Percentiles rank a stretch among this genome's conserved stretches.
These are phyloP conservation scores for Cucurbita ficifolia DNA, from an alignment of 306 rosid genomes.

Conservation along the genomic window DNA sequence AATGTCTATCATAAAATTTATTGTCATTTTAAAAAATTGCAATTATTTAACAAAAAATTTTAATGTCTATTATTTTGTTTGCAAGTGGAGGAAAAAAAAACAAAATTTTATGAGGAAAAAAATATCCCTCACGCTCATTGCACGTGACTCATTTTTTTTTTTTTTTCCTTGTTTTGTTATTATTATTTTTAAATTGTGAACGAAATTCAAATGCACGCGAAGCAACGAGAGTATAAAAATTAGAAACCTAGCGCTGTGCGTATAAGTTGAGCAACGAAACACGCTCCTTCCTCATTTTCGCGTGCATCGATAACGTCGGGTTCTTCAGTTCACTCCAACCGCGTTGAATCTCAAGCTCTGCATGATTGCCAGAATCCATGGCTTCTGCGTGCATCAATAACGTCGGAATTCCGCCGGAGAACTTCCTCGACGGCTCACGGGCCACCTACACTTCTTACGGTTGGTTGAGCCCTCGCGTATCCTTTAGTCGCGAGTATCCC, in stretches of 20 bases:
- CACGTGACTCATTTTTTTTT: no score
- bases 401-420: slow-evolving; percentile 52
- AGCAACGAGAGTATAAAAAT: no score
- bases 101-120: no score
- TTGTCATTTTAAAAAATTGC: no score
- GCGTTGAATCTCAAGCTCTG: background rate
- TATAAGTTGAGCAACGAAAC: background rate
- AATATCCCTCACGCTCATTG: no score
- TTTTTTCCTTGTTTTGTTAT: no score
- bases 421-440: slow-evolving; percentile 35
- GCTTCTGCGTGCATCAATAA: slow-evolving; percentile 92
- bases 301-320: background rate
- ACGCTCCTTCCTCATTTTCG: background rate
- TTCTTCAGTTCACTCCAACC: background rate
- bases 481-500: slow-evolving; percentile 29
- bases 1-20: no score
- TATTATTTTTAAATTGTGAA: no score
- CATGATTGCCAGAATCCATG: slow-evolving; percentile 20
- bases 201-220: no score
- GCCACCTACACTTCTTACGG: slow-evolving; percentile 37
- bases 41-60: no score
- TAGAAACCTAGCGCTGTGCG: background rate
- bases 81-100: no score
- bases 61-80: no score
- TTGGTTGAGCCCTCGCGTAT: slow-evolving; percentile 47